Evolutionary conservation across 345 rosid species (phyloP), one percentile per base, ranked within the genome.

Genomic region (Rhodamnia rubescens): DNA sequence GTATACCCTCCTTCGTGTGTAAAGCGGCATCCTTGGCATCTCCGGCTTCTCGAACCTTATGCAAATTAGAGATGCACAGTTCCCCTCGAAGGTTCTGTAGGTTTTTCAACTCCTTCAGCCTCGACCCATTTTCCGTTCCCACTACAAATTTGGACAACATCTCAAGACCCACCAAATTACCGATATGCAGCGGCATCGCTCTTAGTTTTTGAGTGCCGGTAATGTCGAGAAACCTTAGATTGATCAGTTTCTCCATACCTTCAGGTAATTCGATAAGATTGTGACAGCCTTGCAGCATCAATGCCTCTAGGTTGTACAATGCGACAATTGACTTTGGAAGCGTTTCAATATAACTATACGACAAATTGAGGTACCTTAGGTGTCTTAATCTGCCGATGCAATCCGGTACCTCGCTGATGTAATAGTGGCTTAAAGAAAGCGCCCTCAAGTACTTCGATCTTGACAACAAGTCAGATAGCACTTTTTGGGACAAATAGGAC

Each of bases 1-100:
- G 3, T 7, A 85, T 18, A 5, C 82, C 69, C 1, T 20, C 21
- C 83, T 85, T 85, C 9, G 4, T 50, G 51, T 3, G 26, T 47
- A 85, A 21, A 27, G 24, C 36, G 18, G 83, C 86, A 21, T 52
- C 57, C 21, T 57, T 74, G 14, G 82, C 86, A 69, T 84, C 61
- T 51, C 3, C 21, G 27, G 50, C 81, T 8, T 84, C 47, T 53
- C 12, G 52, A 11, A 85, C 86, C n/a, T 29, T 36, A 16, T 32
- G 59, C 69, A 85, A 85, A 40, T 55, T 36, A 40, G 36, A 21
- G 40, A 85, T 49, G 55, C 14, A 53, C 51, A 85, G 42, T 58
- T 84, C 82, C 57, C n/a, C 59, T 69, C 8, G 14, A 69, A 84
- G 86, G 22, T 24, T 24, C 5, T 51, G 21, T 15, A 85, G 64